Evolutionary conservation across 768 basidiomycete genomes (phyloP).

Genomic region (Agaricus sinodeliciosus): DNA sequence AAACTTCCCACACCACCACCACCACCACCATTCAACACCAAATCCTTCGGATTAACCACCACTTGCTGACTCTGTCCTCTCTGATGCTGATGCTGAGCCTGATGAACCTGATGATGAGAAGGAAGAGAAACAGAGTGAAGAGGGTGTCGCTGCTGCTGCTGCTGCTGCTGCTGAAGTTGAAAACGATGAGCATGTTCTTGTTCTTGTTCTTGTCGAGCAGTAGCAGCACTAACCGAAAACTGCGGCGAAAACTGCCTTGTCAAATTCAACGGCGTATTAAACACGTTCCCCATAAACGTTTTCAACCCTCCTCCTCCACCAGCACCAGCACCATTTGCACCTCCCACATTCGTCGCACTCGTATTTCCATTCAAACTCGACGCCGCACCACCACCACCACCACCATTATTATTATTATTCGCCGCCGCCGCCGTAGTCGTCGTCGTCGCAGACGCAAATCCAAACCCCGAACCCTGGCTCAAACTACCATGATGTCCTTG

Average conservation of each 20-base stretch:
- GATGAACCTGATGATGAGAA: not conserved
- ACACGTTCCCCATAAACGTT: not conserved
- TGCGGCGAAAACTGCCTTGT: conserved; percentile 6
- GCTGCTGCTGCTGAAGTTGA: too few relatives aligned
- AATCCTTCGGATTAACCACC: conserved; percentile 32
- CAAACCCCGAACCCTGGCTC: not conserved
- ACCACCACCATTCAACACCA: conserved; percentile 17
- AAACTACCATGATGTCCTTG: not conserved
- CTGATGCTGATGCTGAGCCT: conserved; percentile 21
- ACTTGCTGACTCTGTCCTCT: conserved; percentile 29
- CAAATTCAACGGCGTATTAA: conserved; percentile 4
- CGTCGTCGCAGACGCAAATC: not conserved
- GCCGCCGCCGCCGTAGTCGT: too few relatives aligned
- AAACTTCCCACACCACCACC: not conserved
- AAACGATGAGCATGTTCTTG: too few relatives aligned
- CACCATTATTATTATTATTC: not conserved
- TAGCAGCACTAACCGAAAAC: not conserved
- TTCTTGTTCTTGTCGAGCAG: not conserved
- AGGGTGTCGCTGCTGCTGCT: too few relatives aligned
- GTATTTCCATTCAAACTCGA: not conserved
- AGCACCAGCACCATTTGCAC: too few relatives aligned
- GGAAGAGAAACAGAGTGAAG: too few relatives aligned
- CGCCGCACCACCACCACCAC: not conserved
- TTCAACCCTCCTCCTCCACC: conserved; percentile 2
- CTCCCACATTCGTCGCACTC: not conserved